These are phyloP conservation scores for Curvularia lunata DNA, from an alignment of 2,329 filamentous ascomycete genomes.

Conservation along the genomic window DNA sequence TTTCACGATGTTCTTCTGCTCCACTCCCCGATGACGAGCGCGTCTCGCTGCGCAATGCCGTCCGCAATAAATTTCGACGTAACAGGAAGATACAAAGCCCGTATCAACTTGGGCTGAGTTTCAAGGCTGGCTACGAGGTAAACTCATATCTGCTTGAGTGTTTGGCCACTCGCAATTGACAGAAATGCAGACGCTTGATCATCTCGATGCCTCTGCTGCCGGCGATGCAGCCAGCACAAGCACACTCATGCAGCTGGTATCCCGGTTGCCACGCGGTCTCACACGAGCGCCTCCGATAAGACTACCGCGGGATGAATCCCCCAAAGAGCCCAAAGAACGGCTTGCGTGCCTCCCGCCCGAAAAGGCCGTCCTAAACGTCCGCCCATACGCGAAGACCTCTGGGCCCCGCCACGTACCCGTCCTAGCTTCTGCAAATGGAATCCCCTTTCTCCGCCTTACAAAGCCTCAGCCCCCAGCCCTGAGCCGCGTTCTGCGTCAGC, in stretches of 20 bases:
- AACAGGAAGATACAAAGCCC: slow-evolving; percentile 65
- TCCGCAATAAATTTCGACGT: slow-evolving; percentile 67
- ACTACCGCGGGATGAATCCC: slow-evolving; percentile 8
- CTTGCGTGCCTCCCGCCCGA: slow-evolving; percentile 47
- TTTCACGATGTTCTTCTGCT: slow-evolving; percentile 63
- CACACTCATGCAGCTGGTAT: slow-evolving; percentile 40
- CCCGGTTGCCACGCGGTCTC: slow-evolving; percentile 49
- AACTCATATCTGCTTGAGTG: background rate
- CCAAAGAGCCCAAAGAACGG: slow-evolving; percentile 25
- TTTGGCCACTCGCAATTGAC: slow-evolving; percentile 14
- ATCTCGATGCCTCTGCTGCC: slow-evolving; percentile 51
- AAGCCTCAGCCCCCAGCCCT: slow-evolving; percentile 70
- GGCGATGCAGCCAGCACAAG: slow-evolving; percentile 37
- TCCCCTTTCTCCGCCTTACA: slow-evolving; percentile 70
- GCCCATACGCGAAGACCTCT: slow-evolving; percentile 57
- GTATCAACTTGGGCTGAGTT: slow-evolving; percentile 65
- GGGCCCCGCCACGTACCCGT: slow-evolving; percentile 65
- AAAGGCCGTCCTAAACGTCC: slow-evolving; percentile 56
- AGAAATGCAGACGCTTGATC: slow-evolving; percentile 48
- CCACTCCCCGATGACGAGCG: slow-evolving; percentile 59
- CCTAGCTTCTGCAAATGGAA: slow-evolving; percentile 61
- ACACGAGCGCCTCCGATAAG: slow-evolving; percentile 28
- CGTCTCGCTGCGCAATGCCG: slow-evolving; percentile 62
- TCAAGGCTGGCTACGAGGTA: slow-evolving; percentile 73
- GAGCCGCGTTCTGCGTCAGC: slow-evolving; percentile 63